phyloP scores from a whole-genome alignment of 306 rosid species.

The Vigna nakashimae region DNA sequence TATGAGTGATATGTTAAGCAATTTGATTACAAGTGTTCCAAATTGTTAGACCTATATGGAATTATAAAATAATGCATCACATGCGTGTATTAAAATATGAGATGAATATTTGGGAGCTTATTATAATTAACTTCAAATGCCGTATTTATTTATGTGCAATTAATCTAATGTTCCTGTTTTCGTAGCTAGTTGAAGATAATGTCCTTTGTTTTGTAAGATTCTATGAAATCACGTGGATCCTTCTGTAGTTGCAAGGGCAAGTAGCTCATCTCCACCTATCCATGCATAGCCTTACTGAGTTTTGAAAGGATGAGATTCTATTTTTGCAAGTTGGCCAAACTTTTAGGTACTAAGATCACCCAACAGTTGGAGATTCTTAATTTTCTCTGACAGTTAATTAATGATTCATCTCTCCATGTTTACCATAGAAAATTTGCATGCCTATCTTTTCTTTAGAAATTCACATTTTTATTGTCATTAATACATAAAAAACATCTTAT shows the following conservation, averaged over 20 bases:
- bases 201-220: constrained; percentile 41
- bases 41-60: background rate
- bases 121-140: constrained; percentile 28
- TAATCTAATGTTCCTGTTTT: constrained; percentile 14
- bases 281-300: constrained; percentile 32
- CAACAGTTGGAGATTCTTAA: constrained; percentile 26
- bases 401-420: background rate
- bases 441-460: background rate
- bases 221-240: constrained; percentile 42
- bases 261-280: constrained; percentile 34
- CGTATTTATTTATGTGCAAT: background rate
- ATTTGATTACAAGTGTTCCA: constrained; percentile 25
- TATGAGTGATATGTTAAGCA: constrained; percentile 18
- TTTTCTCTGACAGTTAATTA: constrained; percentile 12
- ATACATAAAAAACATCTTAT: too few relatives aligned
- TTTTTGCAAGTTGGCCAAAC: constrained; percentile 50
- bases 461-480: background rate
- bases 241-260: constrained; percentile 43
- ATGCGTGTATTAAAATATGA: constrained; percentile 5
- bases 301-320: constrained; percentile 30
- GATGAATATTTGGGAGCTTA: constrained; percentile 27
- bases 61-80: constrained; percentile 1
- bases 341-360: constrained; percentile 45
- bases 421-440: background rate
- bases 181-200: constrained; percentile 20